Evolutionary conservation across 257 asterid genomes (phyloP).

Genomic region (Ballota nigra): DNA sequence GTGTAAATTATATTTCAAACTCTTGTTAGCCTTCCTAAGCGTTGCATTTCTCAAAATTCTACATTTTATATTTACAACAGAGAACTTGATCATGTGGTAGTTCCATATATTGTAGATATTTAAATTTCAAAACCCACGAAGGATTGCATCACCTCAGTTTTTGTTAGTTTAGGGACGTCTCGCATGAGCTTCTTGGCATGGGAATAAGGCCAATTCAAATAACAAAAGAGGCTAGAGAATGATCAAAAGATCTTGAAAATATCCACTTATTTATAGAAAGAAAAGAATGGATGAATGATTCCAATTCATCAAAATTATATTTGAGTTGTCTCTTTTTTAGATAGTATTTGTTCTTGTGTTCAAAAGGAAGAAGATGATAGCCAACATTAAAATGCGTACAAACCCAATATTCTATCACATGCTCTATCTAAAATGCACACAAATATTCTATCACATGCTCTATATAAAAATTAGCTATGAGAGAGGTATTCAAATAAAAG

Average conservation of each 20-base stretch:
- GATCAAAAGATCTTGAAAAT: neutral
- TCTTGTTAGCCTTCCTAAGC: too few species aligned
- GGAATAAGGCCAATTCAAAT: neutral
- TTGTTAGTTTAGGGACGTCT: neutral
- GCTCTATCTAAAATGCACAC: too few species aligned
- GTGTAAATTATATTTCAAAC: neutral
- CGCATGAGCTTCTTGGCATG: constrained; percentile 13
- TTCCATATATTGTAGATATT: neutral
- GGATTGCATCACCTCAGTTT: constrained; percentile 2
- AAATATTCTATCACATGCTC: too few species aligned
- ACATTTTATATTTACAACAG: constrained; percentile 14
- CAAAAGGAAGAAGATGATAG: constrained; percentile 7
- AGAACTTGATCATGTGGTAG: neutral
- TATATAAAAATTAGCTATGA: too few species aligned
- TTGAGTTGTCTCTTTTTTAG: neutral
- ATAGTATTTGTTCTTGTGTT: neutral
- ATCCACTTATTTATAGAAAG: constrained; percentile 8
- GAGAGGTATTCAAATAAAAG: too few species aligned
- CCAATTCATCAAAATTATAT: neutral
- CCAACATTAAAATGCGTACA: too few species aligned
- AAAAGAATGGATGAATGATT: neutral
- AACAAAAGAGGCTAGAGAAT: constrained; percentile 3
- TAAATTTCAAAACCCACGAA: neutral
- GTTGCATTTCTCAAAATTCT: neutral
- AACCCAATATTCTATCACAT: too few species aligned